A percentile compares a stretch with the other conserved stretches of the same genome.
phyloP scores from a whole-genome alignment of 108 stramenopile species.

The Cyclostephanos invisitatus region DNA sequence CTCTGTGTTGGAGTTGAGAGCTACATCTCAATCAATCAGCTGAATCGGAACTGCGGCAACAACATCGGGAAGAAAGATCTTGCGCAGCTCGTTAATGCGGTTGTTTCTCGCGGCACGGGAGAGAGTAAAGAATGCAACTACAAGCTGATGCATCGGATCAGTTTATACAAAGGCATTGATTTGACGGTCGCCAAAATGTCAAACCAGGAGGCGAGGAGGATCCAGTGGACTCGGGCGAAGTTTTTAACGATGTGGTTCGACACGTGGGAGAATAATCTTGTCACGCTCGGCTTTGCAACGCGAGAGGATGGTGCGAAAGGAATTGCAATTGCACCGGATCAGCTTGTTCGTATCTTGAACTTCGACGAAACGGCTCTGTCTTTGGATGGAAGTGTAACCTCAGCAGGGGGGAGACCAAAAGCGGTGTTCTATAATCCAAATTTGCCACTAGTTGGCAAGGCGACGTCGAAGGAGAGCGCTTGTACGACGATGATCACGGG shows the following conservation, averaged over 20 bases:
- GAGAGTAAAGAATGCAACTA: background rate
- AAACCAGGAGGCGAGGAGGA: slow-evolving; percentile 2
- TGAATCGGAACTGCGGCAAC: background rate
- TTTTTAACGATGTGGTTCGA: slow-evolving; percentile 6
- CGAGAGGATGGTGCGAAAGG: slow-evolving; percentile 7
- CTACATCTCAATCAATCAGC: slow-evolving; percentile 9
- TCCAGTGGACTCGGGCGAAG: slow-evolving; percentile 1
- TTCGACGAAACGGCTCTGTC: slow-evolving; percentile 22
- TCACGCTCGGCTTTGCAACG: slow-evolving; percentile 1
- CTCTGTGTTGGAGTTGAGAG: slow-evolving; percentile 14
- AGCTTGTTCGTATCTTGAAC: slow-evolving; percentile 14
- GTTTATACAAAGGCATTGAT: background rate
- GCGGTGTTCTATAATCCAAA: slow-evolving; percentile 12
- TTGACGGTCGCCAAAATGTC: background rate
- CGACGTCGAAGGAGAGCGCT: slow-evolving; percentile 1
- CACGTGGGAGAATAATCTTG: slow-evolving; percentile 2
- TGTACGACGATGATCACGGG: slow-evolving; percentile 23
- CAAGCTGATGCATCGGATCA: background rate
- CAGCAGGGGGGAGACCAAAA: slow-evolving; percentile 23
- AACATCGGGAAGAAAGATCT: slow-evolving; percentile 5
- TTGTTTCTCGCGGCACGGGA: background rate
- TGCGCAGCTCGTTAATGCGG: background rate
- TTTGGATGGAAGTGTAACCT: slow-evolving; percentile 22
- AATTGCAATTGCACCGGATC: slow-evolving; percentile 10
- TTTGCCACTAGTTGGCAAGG: slow-evolving; percentile 5